Conservation (phyloP, 2,329 filamentous ascomycete genomes). For the Diaporthe nobilis region DNA sequence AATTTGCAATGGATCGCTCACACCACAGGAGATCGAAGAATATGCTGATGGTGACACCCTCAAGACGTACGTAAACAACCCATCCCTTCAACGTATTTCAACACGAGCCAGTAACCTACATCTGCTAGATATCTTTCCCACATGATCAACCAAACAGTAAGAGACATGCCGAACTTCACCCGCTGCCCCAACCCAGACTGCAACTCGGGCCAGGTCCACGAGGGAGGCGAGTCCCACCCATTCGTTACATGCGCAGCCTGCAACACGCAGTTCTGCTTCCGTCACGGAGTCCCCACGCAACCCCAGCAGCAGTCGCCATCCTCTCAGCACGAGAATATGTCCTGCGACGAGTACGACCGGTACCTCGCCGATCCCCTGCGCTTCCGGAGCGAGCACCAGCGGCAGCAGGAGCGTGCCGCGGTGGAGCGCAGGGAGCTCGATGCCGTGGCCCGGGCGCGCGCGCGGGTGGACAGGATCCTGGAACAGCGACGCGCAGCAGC, state of each 20-base stretch:
- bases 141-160: slow-evolving; percentile 45
- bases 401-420: slow-evolving; percentile 51
- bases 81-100: no score
- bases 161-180: slow-evolving; percentile 54
- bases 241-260: slow-evolving; percentile 50
- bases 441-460: slow-evolving; percentile 58
- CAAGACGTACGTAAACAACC: neutral
- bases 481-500: slow-evolving; percentile 5
- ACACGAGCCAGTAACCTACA: neutral
- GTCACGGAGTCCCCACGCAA: slow-evolving; percentile 44
- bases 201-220: slow-evolving; percentile 59
- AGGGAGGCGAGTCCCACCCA: slow-evolving; percentile 47
- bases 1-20: slow-evolving; percentile 19
- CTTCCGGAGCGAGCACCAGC: slow-evolving; percentile 44
- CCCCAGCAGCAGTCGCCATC: neutral
- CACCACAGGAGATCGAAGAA: slow-evolving; percentile 21
- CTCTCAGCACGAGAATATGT: slow-evolving; percentile 44
- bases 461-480: slow-evolving; percentile 50
- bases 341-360: slow-evolving; percentile 47
- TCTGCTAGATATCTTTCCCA: slow-evolving; percentile 7
- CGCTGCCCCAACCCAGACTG: slow-evolving; percentile 58
- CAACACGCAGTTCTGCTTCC: slow-evolving; percentile 47
- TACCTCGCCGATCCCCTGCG: slow-evolving; percentile 35
- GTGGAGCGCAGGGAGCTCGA: slow-evolving; percentile 52
- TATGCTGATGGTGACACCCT: slow-evolving; percentile 28